These are phyloP conservation scores for Plasmodium yoelii DNA, from an alignment of 169 alveolate species.

Conservation along the genomic window DNA sequence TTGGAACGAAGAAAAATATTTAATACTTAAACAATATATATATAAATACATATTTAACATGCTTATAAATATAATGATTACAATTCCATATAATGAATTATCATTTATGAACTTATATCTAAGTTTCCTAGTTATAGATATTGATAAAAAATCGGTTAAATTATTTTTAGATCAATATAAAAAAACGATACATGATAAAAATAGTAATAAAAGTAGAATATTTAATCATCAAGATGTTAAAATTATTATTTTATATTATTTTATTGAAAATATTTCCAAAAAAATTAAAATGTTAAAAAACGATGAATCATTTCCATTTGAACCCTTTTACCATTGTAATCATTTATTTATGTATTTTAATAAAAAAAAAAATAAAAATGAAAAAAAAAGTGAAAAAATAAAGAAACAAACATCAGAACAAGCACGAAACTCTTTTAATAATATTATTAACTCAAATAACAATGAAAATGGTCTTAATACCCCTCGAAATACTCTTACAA, in stretches of 20 bases:
- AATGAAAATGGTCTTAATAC: neutral
- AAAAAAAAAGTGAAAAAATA: slow-evolving; percentile 13
- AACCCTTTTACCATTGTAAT: slow-evolving; percentile 66
- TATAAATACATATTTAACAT: slow-evolving; percentile 58
- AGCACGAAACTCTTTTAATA: too few relatives aligned
- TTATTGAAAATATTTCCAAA: slow-evolving; percentile 71
- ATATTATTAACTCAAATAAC: neutral
- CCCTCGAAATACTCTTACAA: too few relatives aligned
- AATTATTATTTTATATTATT: slow-evolving; percentile 68
- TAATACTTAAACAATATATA: slow-evolving; percentile 42
- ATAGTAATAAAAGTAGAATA: slow-evolving; percentile 75
- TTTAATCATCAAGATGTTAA: slow-evolving; percentile 76
- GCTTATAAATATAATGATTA: slow-evolving; percentile 73
- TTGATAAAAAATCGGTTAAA: slow-evolving; percentile 60
- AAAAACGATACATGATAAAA: slow-evolving; percentile 76
- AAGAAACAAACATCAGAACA: too few relatives aligned
- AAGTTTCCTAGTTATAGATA: slow-evolving; percentile 52
- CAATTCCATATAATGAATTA: slow-evolving; percentile 70
- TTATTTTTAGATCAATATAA: slow-evolving; percentile 67
- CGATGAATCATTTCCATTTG: slow-evolving; percentile 57
- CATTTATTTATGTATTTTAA: slow-evolving; percentile 62
- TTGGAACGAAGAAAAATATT: slow-evolving; percentile 62
- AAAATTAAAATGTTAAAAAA: slow-evolving; percentile 71
- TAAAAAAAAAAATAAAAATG: slow-evolving; percentile 58
- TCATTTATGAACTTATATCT: slow-evolving; percentile 48